These are phyloP conservation scores for Pythium phragmitis DNA, from an alignment of 352 stramenopile genomes.

Conservation along the genomic window DNA sequence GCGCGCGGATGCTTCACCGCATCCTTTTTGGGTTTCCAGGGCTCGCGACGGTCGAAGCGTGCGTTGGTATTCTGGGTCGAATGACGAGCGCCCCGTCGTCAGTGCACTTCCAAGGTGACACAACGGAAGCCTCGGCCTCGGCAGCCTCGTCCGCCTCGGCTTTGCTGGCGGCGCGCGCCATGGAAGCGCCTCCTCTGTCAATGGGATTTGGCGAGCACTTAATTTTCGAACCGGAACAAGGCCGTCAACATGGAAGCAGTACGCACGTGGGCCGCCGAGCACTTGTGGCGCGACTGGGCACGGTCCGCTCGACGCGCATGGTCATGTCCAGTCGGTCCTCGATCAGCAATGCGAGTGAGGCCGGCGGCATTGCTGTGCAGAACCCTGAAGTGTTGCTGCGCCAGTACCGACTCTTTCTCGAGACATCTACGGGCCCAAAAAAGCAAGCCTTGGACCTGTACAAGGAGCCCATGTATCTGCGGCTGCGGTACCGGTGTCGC, in stretches of 20 bases:
- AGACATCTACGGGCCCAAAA: slow-evolving; percentile 51
- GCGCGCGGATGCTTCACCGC: slow-evolving; percentile 73
- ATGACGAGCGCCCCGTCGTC: slow-evolving; percentile 76
- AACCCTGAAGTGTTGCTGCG: slow-evolving; percentile 71
- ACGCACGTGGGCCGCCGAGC: slow-evolving; percentile 2
- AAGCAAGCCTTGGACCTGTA: slow-evolving; percentile 65
- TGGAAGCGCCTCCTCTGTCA: slow-evolving; percentile 23
- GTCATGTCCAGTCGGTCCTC: slow-evolving; percentile 15
- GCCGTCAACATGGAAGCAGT: slow-evolving; percentile 6
- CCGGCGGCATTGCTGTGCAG: slow-evolving; percentile 35
- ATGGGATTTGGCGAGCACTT: slow-evolving; percentile 29
- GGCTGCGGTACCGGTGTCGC: slow-evolving; percentile 71
- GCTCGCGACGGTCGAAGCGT: slow-evolving; percentile 69
- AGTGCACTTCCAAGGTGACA: slow-evolving; percentile 51
- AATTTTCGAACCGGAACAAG: slow-evolving; percentile 13
- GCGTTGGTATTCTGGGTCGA: slow-evolving; percentile 65
- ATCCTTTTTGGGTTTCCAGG: slow-evolving; percentile 77
- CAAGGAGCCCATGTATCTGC: slow-evolving; percentile 59
- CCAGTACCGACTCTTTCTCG: slow-evolving; percentile 76
- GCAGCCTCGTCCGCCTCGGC: slow-evolving; percentile 9
- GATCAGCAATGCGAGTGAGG: slow-evolving; percentile 13
- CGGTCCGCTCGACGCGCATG: slow-evolving; percentile 31
- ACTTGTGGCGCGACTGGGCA: slow-evolving; percentile 11
- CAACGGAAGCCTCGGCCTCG: background rate
- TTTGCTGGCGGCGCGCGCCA: slow-evolving; percentile 8